Conservation (phyloP, 2,329 filamentous ascomycete genomes). For the Colletotrichum cordylinicola region DNA sequence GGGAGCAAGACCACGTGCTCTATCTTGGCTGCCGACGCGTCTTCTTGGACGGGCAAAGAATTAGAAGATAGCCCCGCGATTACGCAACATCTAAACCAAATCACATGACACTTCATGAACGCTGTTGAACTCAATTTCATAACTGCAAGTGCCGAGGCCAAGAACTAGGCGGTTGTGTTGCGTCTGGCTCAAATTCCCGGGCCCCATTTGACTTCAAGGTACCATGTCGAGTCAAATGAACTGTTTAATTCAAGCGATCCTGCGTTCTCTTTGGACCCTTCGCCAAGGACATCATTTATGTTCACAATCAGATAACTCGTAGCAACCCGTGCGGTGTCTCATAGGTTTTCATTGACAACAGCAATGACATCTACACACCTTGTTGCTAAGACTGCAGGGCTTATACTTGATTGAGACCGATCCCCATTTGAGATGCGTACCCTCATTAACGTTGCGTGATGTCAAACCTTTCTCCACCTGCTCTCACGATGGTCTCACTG, state of each 20-base stretch:
- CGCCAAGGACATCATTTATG: background rate
- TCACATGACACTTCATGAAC: background rate
- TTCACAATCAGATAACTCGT: background rate
- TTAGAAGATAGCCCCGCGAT: background rate
- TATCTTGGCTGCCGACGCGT: background rate
- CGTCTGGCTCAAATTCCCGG: background rate
- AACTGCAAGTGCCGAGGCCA: background rate
- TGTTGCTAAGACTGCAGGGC: background rate
- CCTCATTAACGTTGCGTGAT: fast-evolving
- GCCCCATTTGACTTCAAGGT: fast-evolving
- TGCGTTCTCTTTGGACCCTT: fast-evolving
- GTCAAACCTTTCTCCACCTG: background rate
- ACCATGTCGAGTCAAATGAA: background rate
- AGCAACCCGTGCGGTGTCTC: background rate
- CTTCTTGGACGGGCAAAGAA: background rate
- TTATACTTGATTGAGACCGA: background rate
- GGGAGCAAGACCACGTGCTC: background rate
- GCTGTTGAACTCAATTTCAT: background rate
- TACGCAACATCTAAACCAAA: background rate
- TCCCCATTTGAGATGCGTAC: background rate
- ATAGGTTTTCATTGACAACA: background rate
- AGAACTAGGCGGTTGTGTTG: too few relatives aligned
- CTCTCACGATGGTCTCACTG: background rate
- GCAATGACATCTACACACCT: background rate
- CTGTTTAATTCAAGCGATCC: background rate